phyloP scores from a whole-genome alignment of 192 early-diverging fungal species.

The Coemansia interrupta region DNA sequence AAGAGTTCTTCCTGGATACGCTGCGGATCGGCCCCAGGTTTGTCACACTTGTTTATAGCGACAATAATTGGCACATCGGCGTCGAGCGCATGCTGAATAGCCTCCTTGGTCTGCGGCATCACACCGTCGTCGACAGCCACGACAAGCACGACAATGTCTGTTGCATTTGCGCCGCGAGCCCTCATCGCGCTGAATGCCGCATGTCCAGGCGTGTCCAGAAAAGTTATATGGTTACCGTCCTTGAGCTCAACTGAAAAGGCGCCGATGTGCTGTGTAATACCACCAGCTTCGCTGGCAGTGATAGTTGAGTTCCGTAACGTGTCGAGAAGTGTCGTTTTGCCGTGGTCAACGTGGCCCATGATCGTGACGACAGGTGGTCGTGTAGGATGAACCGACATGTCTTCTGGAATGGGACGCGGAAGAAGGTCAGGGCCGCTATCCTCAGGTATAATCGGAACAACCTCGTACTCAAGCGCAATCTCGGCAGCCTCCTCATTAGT shows the following conservation, averaged over 20 bases:
- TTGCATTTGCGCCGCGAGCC: constrained; percentile 85
- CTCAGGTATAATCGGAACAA: constrained; percentile 75
- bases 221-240: constrained; percentile 66
- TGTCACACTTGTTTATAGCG: constrained; percentile 98
- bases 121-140: constrained; percentile 97
- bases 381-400: constrained; percentile 67
- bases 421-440: constrained; percentile 36
- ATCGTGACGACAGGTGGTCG: constrained; percentile 94
- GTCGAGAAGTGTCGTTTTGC: constrained; percentile 94
- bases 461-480: constrained; percentile 82
- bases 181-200: constrained; percentile 95
- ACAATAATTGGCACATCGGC: constrained; percentile 89
- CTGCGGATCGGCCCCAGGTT: constrained; percentile 67
- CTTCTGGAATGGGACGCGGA: constrained; percentile 61
- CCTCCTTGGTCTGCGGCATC: constrained; percentile 97
- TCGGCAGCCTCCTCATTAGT: constrained; percentile 81
- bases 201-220: constrained; percentile 96
- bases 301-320: constrained; percentile 86
- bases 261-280: constrained; percentile 98
- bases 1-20: constrained; percentile 66
- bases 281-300: constrained; percentile 89
- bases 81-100: constrained; percentile 84
- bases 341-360: constrained; percentile 97
- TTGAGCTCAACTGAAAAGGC: constrained; percentile 71
- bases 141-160: constrained; percentile 94